These are phyloP conservation scores for Aspergillus calidoustus DNA, from an alignment of 2,329 filamentous ascomycete species.

Conservation along the genomic window DNA sequence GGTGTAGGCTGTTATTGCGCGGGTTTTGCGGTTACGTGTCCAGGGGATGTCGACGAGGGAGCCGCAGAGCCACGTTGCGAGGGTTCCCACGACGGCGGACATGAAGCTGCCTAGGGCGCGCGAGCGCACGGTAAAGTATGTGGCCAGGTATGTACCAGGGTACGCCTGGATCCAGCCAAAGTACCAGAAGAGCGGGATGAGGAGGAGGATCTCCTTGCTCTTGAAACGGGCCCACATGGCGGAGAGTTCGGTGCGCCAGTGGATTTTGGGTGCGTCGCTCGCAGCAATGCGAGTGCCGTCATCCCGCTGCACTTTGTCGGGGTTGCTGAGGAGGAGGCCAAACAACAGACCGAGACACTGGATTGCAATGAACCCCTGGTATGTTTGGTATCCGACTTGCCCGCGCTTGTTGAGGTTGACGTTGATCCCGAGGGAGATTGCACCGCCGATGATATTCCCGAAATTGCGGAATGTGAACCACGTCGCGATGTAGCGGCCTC, in stretches of 20 bases:
- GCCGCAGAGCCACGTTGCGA: constrained; percentile 45
- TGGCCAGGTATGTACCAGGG: constrained; percentile 47
- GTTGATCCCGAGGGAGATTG: constrained; percentile 57
- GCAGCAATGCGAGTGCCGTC: constrained; percentile 46
- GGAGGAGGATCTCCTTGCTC: constrained; percentile 40
- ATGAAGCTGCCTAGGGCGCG: constrained; percentile 46
- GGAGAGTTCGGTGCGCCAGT: constrained; percentile 33
- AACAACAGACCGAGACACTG: constrained; percentile 52
- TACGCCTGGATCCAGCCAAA: constrained; percentile 47
- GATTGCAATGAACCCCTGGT: constrained; percentile 54
- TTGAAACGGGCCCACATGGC: constrained; percentile 42
- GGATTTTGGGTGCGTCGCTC: background rate
- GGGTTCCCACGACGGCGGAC: constrained; percentile 45
- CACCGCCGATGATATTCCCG: constrained; percentile 55
- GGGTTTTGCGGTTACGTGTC: constrained; percentile 42
- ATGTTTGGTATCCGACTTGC: constrained; percentile 38
- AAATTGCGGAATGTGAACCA: constrained; percentile 50
- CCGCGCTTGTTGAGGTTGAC: constrained; percentile 38
- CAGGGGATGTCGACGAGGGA: constrained; percentile 46
- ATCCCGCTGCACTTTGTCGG: constrained; percentile 50
- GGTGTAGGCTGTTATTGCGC: constrained; percentile 46
- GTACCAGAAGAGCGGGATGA: constrained; percentile 42
- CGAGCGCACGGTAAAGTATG: constrained; percentile 50
- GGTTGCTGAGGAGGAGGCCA: constrained; percentile 50
- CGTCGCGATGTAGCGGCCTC: constrained; percentile 31